Percentiles rank a stretch among this genome's conserved stretches.
These are phyloP conservation scores for Bryum argenteum DNA, from an alignment of 225 moss, liverwort and hornwort species.

Conservation along the genomic window DNA sequence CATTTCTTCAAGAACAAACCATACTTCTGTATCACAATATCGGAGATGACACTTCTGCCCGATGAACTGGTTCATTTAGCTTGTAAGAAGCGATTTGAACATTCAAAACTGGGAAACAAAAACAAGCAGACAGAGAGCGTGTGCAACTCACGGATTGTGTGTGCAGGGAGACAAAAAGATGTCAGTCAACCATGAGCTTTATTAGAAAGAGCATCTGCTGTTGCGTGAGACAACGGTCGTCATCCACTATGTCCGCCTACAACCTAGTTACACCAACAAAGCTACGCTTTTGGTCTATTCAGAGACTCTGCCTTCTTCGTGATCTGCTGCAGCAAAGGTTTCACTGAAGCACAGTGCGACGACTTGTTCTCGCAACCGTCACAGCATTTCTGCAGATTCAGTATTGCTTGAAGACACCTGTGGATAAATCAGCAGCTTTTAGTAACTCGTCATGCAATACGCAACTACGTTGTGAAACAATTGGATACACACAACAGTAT, in stretches of 20 bases:
- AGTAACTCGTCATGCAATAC: not conserved
- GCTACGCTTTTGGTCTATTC: constrained; percentile 30
- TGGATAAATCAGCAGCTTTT: not conserved
- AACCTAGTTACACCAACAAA: not conserved
- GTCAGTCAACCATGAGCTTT: constrained; percentile 16
- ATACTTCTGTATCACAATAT: too few relatives aligned
- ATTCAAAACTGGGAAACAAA: not conserved
- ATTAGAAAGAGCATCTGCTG: constrained; percentile 5
- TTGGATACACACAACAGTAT: not conserved
- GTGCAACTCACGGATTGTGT: not conserved
- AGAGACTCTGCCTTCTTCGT: constrained; percentile 44
- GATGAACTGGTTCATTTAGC: too few relatives aligned
- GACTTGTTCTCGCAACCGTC: constrained; percentile 56
- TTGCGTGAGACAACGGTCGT: constrained; percentile 4
- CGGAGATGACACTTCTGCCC: too few relatives aligned
- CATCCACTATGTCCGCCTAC: not conserved
- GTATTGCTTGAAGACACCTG: constrained; percentile 62
- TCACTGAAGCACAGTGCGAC: constrained; percentile 64
- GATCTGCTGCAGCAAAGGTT: constrained; percentile 57
- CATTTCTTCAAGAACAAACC: too few relatives aligned
- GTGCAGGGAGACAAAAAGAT: not conserved
- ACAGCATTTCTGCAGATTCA: constrained; percentile 64
- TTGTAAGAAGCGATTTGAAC: too few relatives aligned
- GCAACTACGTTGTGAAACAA: not conserved
- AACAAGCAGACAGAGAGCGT: not conserved